Percentiles rank a stretch among this genome's conserved stretches.
These are phyloP conservation scores for Agrocybe pediades DNA, from an alignment of 768 basidiomycete genomes.

Conservation along the genomic window DNA sequence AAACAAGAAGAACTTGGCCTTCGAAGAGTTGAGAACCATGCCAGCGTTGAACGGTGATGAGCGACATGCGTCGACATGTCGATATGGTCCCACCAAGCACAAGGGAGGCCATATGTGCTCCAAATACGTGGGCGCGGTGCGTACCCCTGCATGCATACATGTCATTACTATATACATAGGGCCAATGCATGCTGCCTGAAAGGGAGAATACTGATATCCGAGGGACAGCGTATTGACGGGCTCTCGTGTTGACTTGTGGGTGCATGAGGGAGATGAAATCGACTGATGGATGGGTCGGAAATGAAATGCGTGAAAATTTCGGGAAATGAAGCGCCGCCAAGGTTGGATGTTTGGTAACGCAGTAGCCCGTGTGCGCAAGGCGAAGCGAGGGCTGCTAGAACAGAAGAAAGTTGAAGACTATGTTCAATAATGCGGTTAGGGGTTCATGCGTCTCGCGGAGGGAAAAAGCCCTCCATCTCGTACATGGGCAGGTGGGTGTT, in stretches of 20 bases:
- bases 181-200: not conserved
- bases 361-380: not conserved
- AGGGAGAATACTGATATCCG: not conserved
- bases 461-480: slow-evolving; percentile 60
- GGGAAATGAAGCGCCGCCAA: not conserved
- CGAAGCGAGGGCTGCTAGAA: not conserved
- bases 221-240: not conserved
- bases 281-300: not conserved
- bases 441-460: slow-evolving; percentile 1
- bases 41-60: too few relatives aligned
- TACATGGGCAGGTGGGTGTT: slow-evolving; percentile 79
- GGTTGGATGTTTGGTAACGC: not conserved
- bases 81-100: not conserved
- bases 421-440: too few relatives aligned
- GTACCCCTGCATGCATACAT: not conserved
- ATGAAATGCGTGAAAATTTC: not conserved
- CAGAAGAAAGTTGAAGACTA: not conserved
- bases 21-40: not conserved
- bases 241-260: not conserved
- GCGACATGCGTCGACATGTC: not conserved
- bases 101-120: too few relatives aligned
- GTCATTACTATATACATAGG: too few relatives aligned
- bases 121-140: not conserved
- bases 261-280: not conserved
- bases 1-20: not conserved